Percentiles rank a stretch among this genome's conserved stretches.
phyloP scores from a whole-genome alignment of 495 filamentous ascomycete species.

The Neurospora sp. region DNA sequence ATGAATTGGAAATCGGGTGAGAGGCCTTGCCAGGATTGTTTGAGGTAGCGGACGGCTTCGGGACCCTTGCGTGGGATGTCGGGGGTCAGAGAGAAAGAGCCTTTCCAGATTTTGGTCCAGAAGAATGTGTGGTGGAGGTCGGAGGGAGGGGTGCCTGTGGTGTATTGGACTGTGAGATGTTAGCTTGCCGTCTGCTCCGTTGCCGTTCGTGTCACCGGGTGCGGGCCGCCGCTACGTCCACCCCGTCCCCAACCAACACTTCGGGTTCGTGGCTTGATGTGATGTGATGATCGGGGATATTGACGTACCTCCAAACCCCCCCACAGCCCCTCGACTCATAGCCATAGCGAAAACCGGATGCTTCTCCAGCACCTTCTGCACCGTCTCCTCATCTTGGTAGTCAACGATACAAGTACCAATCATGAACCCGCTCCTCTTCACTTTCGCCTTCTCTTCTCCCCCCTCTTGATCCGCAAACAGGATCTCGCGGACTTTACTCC shows the following conservation, averaged over 20 bases:
- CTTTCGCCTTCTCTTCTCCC: conserved; percentile 20
- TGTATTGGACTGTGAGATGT: too few species aligned
- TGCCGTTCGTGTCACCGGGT: too few species aligned
- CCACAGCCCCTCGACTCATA: conserved; percentile 13
- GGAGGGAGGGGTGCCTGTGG: too few species aligned
- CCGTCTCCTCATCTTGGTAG: conserved; percentile 22
- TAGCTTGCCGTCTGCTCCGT: too few species aligned
- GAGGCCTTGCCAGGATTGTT: conserved; percentile 25
- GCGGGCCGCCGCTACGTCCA: too few species aligned
- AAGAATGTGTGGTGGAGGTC: conserved; percentile 22
- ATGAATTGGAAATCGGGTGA: conserved; percentile 32
- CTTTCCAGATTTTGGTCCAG: conserved; percentile 26
- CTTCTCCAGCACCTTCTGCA: conserved; percentile 14
- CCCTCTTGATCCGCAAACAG: conserved; percentile 15
- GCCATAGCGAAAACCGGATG: conserved; percentile 21
- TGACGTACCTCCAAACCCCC: conserved; percentile 11
- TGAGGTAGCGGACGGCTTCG: conserved; percentile 28
- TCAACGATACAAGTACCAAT: conserved; percentile 15
- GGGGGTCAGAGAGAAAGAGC: conserved; percentile 9
- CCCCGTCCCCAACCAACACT: too few species aligned
- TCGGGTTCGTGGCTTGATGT: too few species aligned
- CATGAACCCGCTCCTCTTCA: conserved; percentile 21
- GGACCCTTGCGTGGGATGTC: neutral
- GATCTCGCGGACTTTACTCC: conserved; percentile 27
- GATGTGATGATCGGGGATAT: too few species aligned